Base-by-base conservation (phyloP, 2,329 filamentous ascomycete species). In the Aurifilum marmelostoma region DNA sequence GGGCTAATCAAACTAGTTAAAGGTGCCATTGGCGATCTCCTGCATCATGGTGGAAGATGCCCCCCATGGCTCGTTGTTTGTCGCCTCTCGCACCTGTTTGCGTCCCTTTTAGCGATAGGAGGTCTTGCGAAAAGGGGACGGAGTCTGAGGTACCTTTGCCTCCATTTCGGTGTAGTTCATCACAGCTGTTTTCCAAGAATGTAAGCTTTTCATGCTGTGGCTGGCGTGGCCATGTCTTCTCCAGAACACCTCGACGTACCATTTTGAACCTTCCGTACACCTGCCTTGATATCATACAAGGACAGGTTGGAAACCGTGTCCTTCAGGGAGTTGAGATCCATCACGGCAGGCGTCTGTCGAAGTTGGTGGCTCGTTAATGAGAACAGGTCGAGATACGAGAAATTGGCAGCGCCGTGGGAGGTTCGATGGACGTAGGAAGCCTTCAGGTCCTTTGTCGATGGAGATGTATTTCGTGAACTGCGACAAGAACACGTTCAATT, bases 91-190 rank as follows among this genome's bases (percentile, higher is more conserved):
- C 74, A 98, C 94, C 91, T 96, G 75, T 32, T 47, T 11, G n/a
- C 29, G 11, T 34, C 37, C 29, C 29, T 34, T 54, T 72, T 37
- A 66, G 65, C 68, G 60, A 73, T 77, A 67, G 27, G 61, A 39
- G 43, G 41, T 64, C 58, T 61, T 71, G 67, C 27, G 29, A 52
- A 66, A n/a, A 39, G 39, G 65, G 56, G 39, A 34, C 12, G 27
- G 39, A 9, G n/a, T 29, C 65, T 41, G 21, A 24, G 54, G 60
- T 73, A 89, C 87, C 85, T 89, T 89, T 59, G 87, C 80, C 82
- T 97, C 93, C 92, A 96, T 95, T 78, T 97, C 94, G 56, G 94
- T 97, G 80, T 95, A 97, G 83, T 97, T 97, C 94, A 97, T 97
- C 71, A 97, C 94, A 73, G 94, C 94, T 97, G 72, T 67, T 3